These are phyloP conservation scores for Fomitopsis serialis DNA, from an alignment of 768 basidiomycete genomes.

Conservation along the genomic window DNA sequence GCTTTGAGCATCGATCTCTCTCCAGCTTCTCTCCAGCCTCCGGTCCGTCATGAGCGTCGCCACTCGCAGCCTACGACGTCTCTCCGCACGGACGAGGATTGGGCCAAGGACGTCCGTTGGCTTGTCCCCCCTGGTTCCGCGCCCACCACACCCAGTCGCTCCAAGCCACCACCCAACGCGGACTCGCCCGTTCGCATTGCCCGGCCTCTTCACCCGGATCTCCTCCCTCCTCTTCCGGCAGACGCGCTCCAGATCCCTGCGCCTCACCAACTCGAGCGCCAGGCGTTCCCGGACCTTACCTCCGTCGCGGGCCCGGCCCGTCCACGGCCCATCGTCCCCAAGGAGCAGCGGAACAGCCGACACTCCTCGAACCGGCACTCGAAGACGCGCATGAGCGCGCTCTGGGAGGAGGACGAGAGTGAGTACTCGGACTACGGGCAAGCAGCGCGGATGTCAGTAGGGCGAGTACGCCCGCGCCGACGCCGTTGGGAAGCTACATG, in stretches of 20 bases:
- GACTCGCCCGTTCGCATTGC: constrained; percentile 4
- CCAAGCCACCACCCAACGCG: background rate
- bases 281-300: constrained; percentile 1
- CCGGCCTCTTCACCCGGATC: constrained; percentile 6
- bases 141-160: constrained; percentile 5
- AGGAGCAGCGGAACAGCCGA: constrained; percentile 14
- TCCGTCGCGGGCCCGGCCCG: background rate
- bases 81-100: constrained; percentile 51
- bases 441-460: constrained; percentile 21
- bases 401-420: constrained; percentile 35
- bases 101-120: constrained; percentile 67
- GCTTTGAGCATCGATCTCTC: constrained; percentile 9
- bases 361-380: constrained; percentile 16
- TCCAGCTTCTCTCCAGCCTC: background rate
- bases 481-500: background rate
- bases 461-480: constrained; percentile 15
- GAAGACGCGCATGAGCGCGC: constrained; percentile 29
- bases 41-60: constrained; percentile 1
- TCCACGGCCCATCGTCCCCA: constrained; percentile 12
- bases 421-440: constrained; percentile 18
- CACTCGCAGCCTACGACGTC: constrained; percentile 12
- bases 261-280: constrained; percentile 3
- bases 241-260: background rate
- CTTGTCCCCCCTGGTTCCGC: constrained; percentile 34
- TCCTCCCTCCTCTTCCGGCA: constrained; percentile 8